Percentiles rank a stretch among this genome's conserved stretches.
Evolutionary conservation across 2,329 filamentous ascomycete species (phyloP).

Genomic region (Pezicula neosporulosa): DNA sequence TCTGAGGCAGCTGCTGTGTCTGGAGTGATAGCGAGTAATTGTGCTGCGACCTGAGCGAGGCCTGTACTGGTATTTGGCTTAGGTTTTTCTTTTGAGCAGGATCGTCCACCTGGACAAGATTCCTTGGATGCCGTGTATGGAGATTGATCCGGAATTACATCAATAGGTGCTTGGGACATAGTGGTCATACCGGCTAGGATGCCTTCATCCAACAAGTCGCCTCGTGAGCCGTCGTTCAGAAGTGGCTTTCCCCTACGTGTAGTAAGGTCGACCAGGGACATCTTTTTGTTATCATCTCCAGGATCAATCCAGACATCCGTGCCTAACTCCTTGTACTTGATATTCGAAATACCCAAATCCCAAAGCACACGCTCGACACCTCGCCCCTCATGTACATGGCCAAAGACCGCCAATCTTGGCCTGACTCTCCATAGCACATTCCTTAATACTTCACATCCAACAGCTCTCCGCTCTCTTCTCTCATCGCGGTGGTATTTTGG

Average conservation of each 20-base stretch:
- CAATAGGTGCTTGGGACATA: not conserved
- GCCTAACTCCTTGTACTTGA: constrained; percentile 40
- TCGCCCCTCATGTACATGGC: constrained; percentile 68
- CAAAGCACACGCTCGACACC: constrained; percentile 62
- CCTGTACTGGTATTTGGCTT: no score
- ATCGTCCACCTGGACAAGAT: not conserved
- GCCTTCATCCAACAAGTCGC: constrained; percentile 1
- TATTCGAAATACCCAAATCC: constrained; percentile 40
- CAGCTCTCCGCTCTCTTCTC: constrained; percentile 31
- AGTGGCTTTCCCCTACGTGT: constrained; percentile 36
- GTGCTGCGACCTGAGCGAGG: constrained; percentile 7
- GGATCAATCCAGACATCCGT: constrained; percentile 56
- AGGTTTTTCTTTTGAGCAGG: not conserved
- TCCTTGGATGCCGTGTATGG: not conserved
- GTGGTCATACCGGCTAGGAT: not conserved
- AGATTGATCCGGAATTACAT: no score
- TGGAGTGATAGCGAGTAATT: constrained; percentile 8
- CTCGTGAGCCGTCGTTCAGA: constrained; percentile 40
- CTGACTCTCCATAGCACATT: constrained; percentile 55
- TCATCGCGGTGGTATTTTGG: constrained; percentile 57
- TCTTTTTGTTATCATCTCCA: constrained; percentile 50
- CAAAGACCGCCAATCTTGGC: constrained; percentile 64
- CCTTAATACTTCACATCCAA: constrained; percentile 59
- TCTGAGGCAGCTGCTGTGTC: constrained; percentile 6
- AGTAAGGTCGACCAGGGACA: constrained; percentile 61